Conservation (phyloP, 371 early-diverging fungal species). For the Mortierella polycephala region DNA sequence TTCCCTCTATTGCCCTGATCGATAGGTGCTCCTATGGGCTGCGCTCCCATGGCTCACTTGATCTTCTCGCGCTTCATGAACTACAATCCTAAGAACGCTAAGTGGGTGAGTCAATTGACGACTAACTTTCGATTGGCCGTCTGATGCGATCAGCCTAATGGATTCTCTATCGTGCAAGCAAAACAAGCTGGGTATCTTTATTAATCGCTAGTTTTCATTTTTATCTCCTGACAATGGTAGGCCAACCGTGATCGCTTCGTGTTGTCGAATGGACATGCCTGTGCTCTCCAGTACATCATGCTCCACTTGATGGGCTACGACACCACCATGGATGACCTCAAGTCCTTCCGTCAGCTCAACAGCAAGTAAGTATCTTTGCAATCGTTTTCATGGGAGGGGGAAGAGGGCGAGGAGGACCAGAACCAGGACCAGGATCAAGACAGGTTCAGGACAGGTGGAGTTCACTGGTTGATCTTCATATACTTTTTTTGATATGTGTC, state of each 20-base stretch:
- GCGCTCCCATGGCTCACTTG: constrained; percentile 96
- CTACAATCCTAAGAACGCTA: constrained; percentile 86
- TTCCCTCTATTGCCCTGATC: neutral
- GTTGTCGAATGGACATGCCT: constrained; percentile 99
- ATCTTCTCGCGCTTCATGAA: constrained; percentile 89
- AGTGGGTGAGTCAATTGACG: constrained; percentile 69
- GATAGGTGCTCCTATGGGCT: constrained; percentile 96
- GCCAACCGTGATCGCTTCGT: constrained; percentile 98
- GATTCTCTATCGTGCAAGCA: no score
- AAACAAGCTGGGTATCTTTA: no score
- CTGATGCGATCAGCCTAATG: no score
- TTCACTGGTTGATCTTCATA: neutral
- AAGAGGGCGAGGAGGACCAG: no score
- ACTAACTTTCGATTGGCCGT: no score
- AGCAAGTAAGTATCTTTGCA: constrained; percentile 69
- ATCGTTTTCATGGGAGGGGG: no score
- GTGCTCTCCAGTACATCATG: constrained; percentile 94
- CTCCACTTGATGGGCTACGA: constrained; percentile 93
- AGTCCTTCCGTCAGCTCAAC: constrained; percentile 92
- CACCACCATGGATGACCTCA: constrained; percentile 92
- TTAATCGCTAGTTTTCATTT: no score
- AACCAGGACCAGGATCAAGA: neutral
- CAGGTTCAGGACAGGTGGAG: neutral
- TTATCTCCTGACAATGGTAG: constrained; percentile 31
- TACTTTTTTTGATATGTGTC: constrained; percentile 6